These are phyloP conservation scores for Emydomyces testavorans DNA, from an alignment of 2,329 filamentous ascomycete species.

Conservation along the genomic window DNA sequence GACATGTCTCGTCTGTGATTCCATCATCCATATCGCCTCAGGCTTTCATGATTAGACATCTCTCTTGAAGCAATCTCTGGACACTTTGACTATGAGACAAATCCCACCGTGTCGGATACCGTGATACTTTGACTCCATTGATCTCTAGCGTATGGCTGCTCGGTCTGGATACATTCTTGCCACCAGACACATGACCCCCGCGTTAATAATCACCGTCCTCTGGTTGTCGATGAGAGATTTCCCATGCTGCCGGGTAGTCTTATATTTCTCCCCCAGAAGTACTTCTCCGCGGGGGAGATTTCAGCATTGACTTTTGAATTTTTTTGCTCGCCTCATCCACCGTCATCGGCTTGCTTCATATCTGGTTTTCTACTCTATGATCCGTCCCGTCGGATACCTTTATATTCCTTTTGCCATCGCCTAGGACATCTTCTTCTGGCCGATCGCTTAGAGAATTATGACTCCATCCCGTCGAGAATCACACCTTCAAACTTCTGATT, in stretches of 20 bases:
- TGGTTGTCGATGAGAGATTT: too few species aligned
- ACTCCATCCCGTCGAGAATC: background rate
- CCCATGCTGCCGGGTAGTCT: too few species aligned
- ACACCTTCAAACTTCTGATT: background rate
- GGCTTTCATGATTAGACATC: too few species aligned
- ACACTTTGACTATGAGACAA: background rate
- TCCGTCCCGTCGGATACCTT: slow-evolving; percentile 5
- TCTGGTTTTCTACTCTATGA: background rate
- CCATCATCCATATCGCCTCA: too few species aligned
- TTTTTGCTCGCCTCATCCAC: too few species aligned
- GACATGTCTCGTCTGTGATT: too few species aligned
- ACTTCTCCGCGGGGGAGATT: too few species aligned
- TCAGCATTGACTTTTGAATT: too few species aligned
- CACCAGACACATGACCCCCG: background rate
- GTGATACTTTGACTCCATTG: background rate
- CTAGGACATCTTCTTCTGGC: background rate
- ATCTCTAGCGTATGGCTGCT: background rate
- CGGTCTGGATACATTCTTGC: background rate
- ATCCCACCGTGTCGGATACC: background rate
- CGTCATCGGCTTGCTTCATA: background rate
- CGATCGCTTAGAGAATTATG: background rate
- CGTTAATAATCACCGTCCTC: background rate
- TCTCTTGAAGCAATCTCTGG: background rate
- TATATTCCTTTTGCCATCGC: background rate
- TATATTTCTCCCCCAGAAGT: too few species aligned